These are phyloP conservation scores for Mallotus nudiflorus DNA, from an alignment of 345 rosid species.

Conservation along the genomic window DNA sequence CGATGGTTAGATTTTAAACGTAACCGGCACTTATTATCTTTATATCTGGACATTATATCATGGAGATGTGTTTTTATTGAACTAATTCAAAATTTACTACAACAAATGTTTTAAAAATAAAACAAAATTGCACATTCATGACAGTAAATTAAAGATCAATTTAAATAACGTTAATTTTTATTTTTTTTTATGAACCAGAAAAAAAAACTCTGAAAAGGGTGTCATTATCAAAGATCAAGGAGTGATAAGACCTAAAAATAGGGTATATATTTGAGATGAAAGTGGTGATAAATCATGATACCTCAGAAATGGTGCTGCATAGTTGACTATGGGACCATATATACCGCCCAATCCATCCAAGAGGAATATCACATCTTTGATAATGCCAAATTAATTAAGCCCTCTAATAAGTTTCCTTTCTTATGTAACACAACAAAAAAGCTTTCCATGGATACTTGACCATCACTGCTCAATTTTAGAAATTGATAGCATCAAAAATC, in stretches of 20 bases:
- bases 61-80: too few relatives aligned
- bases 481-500: slow-evolving; percentile 6
- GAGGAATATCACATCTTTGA: slow-evolving; percentile 12
- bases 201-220: background rate
- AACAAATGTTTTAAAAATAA: too few relatives aligned
- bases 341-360: background rate
- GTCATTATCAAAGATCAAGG: background rate
- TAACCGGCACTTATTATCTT: too few relatives aligned
- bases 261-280: background rate
- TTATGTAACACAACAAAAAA: slow-evolving; percentile 7
- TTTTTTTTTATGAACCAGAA: too few relatives aligned
- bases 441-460: slow-evolving; percentile 3
- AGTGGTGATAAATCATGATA: slow-evolving; percentile 2
- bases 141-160: too few relatives aligned
- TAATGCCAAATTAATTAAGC: slow-evolving; percentile 10
- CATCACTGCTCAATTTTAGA: slow-evolving; percentile 2
- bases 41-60: too few relatives aligned
- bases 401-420: slow-evolving; percentile 10
- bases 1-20: too few relatives aligned
- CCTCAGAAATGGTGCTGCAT: slow-evolving; percentile 7
- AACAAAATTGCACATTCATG: too few relatives aligned
- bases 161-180: too few relatives aligned
- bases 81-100: too few relatives aligned
- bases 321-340: slow-evolving; percentile 4
- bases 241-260: too few relatives aligned